Evolutionary conservation across 2,329 filamentous ascomycete genomes (phyloP), one percentile per base, ranked within the genome.

Genomic region (Zopfia rhizophila): DNA sequence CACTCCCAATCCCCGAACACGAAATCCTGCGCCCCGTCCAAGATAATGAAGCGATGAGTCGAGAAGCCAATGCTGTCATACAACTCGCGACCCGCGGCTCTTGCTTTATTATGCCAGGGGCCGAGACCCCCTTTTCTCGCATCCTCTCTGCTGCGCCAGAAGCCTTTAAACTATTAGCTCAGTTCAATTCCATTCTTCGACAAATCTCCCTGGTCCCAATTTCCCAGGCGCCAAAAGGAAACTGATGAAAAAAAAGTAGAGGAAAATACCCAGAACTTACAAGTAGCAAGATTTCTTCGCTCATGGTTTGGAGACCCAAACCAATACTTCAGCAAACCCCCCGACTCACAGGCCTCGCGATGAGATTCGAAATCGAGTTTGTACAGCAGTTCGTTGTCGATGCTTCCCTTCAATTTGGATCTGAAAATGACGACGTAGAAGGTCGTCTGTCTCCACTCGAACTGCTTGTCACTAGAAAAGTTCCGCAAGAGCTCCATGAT

Each of bases 241-340:
- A 35, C 4, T 35, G 5, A 35, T 6, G n/a, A 29, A 30, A 28
- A 7, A 36, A 41, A 32, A 38, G 12, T 16, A 37, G 18, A 14
- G 10, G 23, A 36, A 14, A 27, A 37, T 19, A 25, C 14, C n/a
- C 30, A 28, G 27, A 36, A 73, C 78, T 66, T 65, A 77, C 76
- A 78, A 36, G 91, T 96, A 30, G 92, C 92, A 61, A 97, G 72
- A 73, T 96, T 96, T 63, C 84, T 79, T 51, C 87, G 80, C 38
- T 88, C 78, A 30, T 70, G 75, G 73, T 95, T 85, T 14, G 88
- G 86, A 23, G 76, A 78, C 2, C 91, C 90, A 70, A 95, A 96
- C 91, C 92, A 96, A 72, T 97, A 96, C 71, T 96, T 96, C 65
- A 96, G 74, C 65, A 97, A 82, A 0, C 91, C 91, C 5, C 91